Evolutionary conservation across 1,139 yeast genomes (phyloP), one percentile per base, ranked within the genome.

Genomic region (Arxiozyma slooffiae): DNA sequence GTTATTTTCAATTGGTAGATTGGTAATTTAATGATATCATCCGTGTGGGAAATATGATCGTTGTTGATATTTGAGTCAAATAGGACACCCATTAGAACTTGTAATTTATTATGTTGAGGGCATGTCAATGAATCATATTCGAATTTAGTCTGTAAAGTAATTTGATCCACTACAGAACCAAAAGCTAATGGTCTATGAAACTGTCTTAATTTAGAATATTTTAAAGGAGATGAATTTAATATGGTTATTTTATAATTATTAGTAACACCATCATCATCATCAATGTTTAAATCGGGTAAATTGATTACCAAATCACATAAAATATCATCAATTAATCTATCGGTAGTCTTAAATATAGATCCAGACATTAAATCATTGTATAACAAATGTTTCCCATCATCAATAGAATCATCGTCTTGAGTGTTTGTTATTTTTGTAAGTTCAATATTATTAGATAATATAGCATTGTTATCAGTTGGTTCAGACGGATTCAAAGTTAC

Each of bases 291-390:
- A 16, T 30, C 14, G 6, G 36, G 36, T 11, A 30, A 6, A 30
- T 62, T 46, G 41, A 61, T 61, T 4, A 56, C 39, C 20, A 66
- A 41, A 48, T 66, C 70, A 11, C 61, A 58, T 26, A 76, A 71
- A 41, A 83, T 63, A 60, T 84, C 92, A 61, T 82, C 88, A 30
- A 83, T 58, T 34, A 84, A 71, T 49, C 92, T 70, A 58, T 83
- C 83, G 26, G 82, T 68, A 0, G 90, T 82, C 60, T 84, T 84
- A 66, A 78, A 80, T 2, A 67, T 65, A 39, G 55, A 57, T 9
- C 46, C 42, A 7, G 47, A 45, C 16, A 49, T 46, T 5, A 79
- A 74, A 44, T 56, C 51, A 42, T 63, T 60, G 44, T 63, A 65
- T 48, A 64, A 44, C 7, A 63, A 46, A 16, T 54, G 54, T 21